Evolutionary conservation across 1,284 basidiomycete genomes (phyloP).

Genomic region (Trichosporon sp.): DNA sequence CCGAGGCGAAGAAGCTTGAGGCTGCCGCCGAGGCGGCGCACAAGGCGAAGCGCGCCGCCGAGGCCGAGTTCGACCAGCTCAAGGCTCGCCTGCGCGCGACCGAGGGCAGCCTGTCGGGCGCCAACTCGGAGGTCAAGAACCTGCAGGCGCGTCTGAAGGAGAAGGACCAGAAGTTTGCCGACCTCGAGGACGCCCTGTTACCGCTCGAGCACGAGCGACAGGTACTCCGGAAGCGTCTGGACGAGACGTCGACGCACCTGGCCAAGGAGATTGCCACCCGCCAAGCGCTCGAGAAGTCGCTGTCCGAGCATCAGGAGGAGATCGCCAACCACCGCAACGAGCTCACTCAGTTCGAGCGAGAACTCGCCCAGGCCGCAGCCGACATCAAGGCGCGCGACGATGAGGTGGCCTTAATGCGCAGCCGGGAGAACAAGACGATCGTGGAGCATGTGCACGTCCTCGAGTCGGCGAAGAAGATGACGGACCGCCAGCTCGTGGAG

Average conservation of each 20-base stretch:
- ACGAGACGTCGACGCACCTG: conserved; percentile 61
- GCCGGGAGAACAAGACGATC: conserved; percentile 89
- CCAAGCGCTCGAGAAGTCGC: conserved; percentile 70
- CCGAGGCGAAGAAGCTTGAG: conserved; percentile 61
- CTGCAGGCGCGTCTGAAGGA: conserved; percentile 58
- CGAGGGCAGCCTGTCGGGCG: conserved; percentile 68
- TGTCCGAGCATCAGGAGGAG: conserved; percentile 69
- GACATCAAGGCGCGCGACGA: conserved; percentile 81
- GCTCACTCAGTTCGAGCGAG: conserved; percentile 73
- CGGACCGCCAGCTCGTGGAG: conserved; percentile 85
- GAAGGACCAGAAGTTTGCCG: conserved; percentile 74
- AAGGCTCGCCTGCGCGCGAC: conserved; percentile 72
- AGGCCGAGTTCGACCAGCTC: conserved; percentile 67
- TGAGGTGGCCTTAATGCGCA: conserved; percentile 81
- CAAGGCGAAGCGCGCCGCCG: conserved; percentile 66
- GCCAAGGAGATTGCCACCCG: conserved; percentile 62
- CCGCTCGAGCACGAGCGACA: conserved; percentile 80
- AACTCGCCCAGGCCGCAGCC: conserved; percentile 74
- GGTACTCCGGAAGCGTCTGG: conserved; percentile 71
- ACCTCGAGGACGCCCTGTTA: conserved; percentile 83
- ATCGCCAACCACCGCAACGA: conserved; percentile 69
- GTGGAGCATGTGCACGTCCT: conserved; percentile 98
- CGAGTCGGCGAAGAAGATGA: conserved; percentile 94
- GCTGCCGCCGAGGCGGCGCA: conserved; percentile 66
- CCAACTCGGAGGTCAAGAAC: conserved; percentile 59